phyloP scores from a whole-genome alignment of 176 grass and related monocot genomes.

The Chrysopogon serrulatus region DNA sequence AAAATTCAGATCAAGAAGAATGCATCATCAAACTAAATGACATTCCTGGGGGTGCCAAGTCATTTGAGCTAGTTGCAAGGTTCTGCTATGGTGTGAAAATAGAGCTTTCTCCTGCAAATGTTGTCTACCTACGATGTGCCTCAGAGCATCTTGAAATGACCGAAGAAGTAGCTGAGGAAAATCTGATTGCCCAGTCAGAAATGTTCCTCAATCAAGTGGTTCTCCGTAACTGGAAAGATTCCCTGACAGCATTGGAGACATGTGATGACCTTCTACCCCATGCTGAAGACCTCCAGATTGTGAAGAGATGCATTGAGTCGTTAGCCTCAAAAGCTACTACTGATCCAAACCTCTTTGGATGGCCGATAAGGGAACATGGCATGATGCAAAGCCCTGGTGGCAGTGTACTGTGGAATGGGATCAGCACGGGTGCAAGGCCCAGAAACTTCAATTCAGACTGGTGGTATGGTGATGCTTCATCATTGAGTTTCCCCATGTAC shows the following conservation, averaged over 20 bases:
- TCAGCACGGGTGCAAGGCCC: constrained; percentile 76
- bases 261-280: constrained; percentile 72
- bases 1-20: constrained; percentile 53
- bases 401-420: constrained; percentile 87
- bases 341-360: constrained; percentile 79
- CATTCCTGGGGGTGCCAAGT: constrained; percentile 67
- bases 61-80: constrained; percentile 86
- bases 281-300: constrained; percentile 77
- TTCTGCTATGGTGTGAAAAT: constrained; percentile 93
- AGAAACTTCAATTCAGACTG: constrained; percentile 86
- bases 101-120: constrained; percentile 75
- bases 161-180: constrained; percentile 70
- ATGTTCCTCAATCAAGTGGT: constrained; percentile 77
- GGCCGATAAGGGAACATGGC: constrained; percentile 73
- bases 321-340: constrained; percentile 73
- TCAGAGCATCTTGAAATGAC: constrained; percentile 86
- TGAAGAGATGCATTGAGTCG: constrained; percentile 86
- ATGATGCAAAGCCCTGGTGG: constrained; percentile 84
- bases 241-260: constrained; percentile 58
- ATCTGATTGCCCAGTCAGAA: constrained; percentile 78
- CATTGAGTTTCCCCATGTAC: constrained; percentile 70
- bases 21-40: constrained; percentile 52
- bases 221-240: constrained; percentile 84
- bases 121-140: constrained; percentile 64
- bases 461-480: constrained; percentile 85